A percentile compares a stretch with the other conserved stretches of the same genome.
Conservation (phyloP, 2,329 filamentous ascomycete species). For the Ophiocordyceps camponoti-saundersi region DNA sequence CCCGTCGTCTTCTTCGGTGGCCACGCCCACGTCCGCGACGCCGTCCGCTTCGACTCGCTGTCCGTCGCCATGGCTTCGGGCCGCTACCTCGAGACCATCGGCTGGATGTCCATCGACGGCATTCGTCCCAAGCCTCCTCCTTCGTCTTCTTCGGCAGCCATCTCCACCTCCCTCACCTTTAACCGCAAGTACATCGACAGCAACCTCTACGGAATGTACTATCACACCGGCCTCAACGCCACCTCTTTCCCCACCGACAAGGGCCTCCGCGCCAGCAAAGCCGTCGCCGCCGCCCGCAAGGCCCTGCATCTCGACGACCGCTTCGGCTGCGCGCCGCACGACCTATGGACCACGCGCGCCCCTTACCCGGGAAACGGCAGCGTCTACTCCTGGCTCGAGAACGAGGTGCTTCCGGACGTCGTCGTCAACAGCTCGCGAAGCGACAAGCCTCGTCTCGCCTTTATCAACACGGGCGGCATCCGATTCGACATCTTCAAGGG, state of each 20-base stretch:
- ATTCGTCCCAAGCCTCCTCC: conserved; percentile 17
- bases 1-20: conserved; percentile 89
- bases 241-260: conserved; percentile 59
- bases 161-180: conserved; percentile 36
- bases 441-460: conserved; percentile 48
- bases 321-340: conserved; percentile 69
- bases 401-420: conserved; percentile 54
- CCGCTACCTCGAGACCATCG: conserved; percentile 87
- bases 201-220: conserved; percentile 68
- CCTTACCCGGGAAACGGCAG: conserved; percentile 58
- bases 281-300: conserved; percentile 54
- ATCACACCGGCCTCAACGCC: conserved; percentile 60
- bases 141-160: conserved; percentile 5
- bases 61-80: conserved; percentile 73
- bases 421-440: conserved; percentile 39
- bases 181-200: conserved; percentile 81
- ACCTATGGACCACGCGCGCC: conserved; percentile 67
- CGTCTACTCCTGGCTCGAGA: conserved; percentile 67
- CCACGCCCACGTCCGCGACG: conserved; percentile 78
- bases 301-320: conserved; percentile 53
- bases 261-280: conserved; percentile 52
- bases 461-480: conserved; percentile 80
- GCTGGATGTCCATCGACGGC: conserved; percentile 77
- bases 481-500: conserved; percentile 95
- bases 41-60: conserved; percentile 59